Base-by-base conservation (phyloP, 208 protist species). In the Crithidia fasciculata region DNA sequence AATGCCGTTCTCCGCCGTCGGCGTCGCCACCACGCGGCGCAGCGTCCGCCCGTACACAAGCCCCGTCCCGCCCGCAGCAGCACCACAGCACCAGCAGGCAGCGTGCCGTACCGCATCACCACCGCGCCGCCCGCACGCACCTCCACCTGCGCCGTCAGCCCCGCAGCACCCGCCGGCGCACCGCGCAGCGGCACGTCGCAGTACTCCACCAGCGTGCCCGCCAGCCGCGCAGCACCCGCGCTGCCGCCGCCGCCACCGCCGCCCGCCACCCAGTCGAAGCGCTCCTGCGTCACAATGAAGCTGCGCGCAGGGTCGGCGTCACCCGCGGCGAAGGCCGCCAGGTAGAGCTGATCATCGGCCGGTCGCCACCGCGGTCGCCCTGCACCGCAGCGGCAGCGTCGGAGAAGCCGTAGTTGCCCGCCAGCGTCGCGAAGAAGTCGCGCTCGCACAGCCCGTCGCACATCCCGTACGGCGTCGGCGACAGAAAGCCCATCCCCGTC, bases 61-160 rank as follows among this genome's bases (percentile, higher is more conserved):
- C n/a, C 63, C 74, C 37, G 64, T 68, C 57, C 39, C 50, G 54
- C 54, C 55, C 50, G n/a, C 36, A 12, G 12, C 7, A 55, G 43
- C 62, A 63, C 44, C 28, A 5, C n/a, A 19, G 9, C n/a, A 2
- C 41, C n/a, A 16, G 5, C 9, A 6, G 81, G 77, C 47, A 84
- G 57, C n/a, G 69, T n/a, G 41, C 49, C 49, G 80, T 89, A 89
- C 36, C 85, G 81, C 64, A 89, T 79, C 43, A 89, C 68, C 60
- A 89, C 77, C 12, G 75, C 80, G 44, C 85, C 85, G 64, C 83
- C 72, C 0, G 61, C 49, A 59, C 73, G 82, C 49, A 87, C 70
- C 69, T 49, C 71, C 16, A 89, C 79, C 82, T 89, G 85, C 19
- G 85, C 82, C 36, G 73, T 89, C 49, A 89, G 72, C 28, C 16